A percentile compares a stretch with the other conserved stretches of the same genome.
phyloP scores from a whole-genome alignment of 495 filamentous ascomycete genomes.

The Cercophora sp. region DNA sequence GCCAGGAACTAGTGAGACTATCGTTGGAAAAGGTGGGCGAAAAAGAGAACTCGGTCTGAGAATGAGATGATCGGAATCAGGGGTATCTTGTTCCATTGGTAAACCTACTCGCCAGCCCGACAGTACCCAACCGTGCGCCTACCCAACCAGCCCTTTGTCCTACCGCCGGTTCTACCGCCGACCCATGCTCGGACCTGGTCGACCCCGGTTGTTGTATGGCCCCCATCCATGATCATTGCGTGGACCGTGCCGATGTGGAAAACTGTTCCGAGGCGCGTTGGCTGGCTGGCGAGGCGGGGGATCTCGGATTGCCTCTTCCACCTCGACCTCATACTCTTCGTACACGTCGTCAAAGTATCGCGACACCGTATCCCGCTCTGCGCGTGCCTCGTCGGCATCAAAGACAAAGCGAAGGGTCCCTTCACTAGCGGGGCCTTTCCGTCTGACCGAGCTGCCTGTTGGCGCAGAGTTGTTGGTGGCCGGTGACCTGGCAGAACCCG shows the following conservation, averaged over 20 bases:
- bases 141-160: too few species aligned
- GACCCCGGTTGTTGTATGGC: conserved; percentile 20
- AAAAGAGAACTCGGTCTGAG: too few species aligned
- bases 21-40: too few species aligned
- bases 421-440: conserved; percentile 55
- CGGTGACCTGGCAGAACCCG: conserved; percentile 35
- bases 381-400: conserved; percentile 68
- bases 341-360: conserved; percentile 70
- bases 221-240: conserved; percentile 24
- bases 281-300: conserved; percentile 26
- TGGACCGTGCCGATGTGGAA: conserved; percentile 9
- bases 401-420: conserved; percentile 90
- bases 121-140: too few species aligned
- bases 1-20: too few species aligned
- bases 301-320: conserved; percentile 49
- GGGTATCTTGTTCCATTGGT: too few species aligned
- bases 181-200: too few species aligned
- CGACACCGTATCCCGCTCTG: conserved; percentile 63
- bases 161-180: too few species aligned
- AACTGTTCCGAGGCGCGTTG: conserved; percentile 7
- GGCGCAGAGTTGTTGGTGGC: conserved; percentile 30
- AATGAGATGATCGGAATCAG: too few species aligned
- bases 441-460: conserved; percentile 35
- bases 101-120: too few species aligned
- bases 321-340: conserved; percentile 70